phyloP scores from a whole-genome alignment of 1,284 basidiomycete genomes.

The Ceratobasidium sp. region DNA sequence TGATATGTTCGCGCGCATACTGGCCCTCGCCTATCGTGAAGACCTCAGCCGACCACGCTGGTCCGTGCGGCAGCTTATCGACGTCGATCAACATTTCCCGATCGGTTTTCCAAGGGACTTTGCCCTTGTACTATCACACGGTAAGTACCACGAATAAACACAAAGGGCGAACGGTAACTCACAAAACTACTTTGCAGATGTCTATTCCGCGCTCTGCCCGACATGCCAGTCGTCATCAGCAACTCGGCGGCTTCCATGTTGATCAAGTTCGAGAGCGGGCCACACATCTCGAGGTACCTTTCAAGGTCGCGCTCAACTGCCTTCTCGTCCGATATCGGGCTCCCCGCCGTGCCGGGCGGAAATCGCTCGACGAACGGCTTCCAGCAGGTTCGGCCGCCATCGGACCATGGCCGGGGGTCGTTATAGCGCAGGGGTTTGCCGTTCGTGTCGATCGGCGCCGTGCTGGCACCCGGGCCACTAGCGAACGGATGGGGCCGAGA shows the following conservation, averaged over 20 bases:
- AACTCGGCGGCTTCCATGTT: conserved; percentile 27
- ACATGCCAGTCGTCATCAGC: conserved; percentile 34
- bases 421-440: background rate
- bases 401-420: background rate
- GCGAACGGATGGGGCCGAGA: background rate
- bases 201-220: conserved; percentile 1
- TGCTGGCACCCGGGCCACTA: too few species aligned
- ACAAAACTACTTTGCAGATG: conserved; percentile 30
- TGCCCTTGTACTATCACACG: too few species aligned
- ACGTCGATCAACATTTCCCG: background rate
- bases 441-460: too few species aligned
- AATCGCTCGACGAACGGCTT: conserved; percentile 12
- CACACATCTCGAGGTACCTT: conserved; percentile 4
- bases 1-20: background rate
- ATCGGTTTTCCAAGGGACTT: too few species aligned
- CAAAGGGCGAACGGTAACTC: background rate
- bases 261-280: background rate
- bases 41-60: background rate
- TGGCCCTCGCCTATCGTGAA: background rate
- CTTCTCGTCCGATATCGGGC: background rate
- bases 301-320: background rate
- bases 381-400: background rate
- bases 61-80: conserved; percentile 4
- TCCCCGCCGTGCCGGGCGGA: conserved; percentile 15
- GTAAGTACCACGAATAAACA: too few species aligned